Percentiles rank a stretch among this genome's conserved stretches.
These are phyloP conservation scores for Aspergillus pseudonomiae DNA, from an alignment of 2,329 filamentous ascomycete species.

Conservation along the genomic window DNA sequence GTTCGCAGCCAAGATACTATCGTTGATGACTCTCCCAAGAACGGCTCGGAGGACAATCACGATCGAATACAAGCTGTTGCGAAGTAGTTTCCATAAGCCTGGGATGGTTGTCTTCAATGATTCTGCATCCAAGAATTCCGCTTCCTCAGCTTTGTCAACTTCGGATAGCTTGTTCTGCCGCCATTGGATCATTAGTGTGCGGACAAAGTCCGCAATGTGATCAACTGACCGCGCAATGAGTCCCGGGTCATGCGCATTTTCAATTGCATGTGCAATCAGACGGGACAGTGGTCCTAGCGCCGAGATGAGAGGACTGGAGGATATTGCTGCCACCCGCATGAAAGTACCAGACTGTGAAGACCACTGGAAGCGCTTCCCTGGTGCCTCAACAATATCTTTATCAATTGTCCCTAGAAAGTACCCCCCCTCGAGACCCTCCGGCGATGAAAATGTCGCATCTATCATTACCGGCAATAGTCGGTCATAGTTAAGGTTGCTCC, in stretches of 20 bases:
- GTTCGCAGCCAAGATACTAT: slow-evolving; percentile 57
- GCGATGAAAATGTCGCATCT: slow-evolving; percentile 67
- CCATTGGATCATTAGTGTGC: slow-evolving; percentile 72
- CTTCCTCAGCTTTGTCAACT: slow-evolving; percentile 70
- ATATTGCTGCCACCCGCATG: slow-evolving; percentile 57
- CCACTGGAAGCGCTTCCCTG: slow-evolving; percentile 67
- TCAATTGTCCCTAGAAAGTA: slow-evolving; percentile 74
- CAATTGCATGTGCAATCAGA: slow-evolving; percentile 64
- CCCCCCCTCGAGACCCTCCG: slow-evolving; percentile 74
- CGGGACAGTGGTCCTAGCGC: slow-evolving; percentile 66
- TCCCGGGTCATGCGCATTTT: slow-evolving; percentile 54
- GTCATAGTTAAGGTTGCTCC: slow-evolving; percentile 66
- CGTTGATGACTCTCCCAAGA: slow-evolving; percentile 66
- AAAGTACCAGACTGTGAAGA: slow-evolving; percentile 60
- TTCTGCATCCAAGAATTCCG: slow-evolving; percentile 63
- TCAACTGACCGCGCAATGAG: slow-evolving; percentile 54
- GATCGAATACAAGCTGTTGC: slow-evolving; percentile 73
- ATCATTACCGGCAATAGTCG: slow-evolving; percentile 70
- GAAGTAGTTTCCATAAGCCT: slow-evolving; percentile 73
- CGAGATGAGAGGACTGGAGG: slow-evolving; percentile 60
- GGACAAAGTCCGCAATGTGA: slow-evolving; percentile 67
- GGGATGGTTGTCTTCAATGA: slow-evolving; percentile 69
- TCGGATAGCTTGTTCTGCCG: slow-evolving; percentile 71
- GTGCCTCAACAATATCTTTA: slow-evolving; percentile 63
- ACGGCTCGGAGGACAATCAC: slow-evolving; percentile 76